Evolutionary conservation across 2,329 filamentous ascomycete genomes (phyloP).

Genomic region (Colletotrichum falcatum): DNA sequence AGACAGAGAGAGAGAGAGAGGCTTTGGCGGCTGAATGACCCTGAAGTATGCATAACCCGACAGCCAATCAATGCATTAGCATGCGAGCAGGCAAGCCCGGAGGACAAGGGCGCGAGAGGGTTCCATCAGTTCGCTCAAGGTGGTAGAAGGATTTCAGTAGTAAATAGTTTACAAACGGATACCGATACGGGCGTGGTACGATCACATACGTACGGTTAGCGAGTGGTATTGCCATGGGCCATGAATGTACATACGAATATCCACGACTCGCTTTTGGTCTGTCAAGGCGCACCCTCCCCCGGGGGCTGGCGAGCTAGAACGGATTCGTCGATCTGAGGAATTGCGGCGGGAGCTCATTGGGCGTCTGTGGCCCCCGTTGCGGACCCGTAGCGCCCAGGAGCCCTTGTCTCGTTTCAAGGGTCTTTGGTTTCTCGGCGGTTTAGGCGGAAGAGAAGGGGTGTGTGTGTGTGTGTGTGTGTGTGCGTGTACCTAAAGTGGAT

Average conservation of each 20-base stretch:
- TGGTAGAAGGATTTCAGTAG: background rate
- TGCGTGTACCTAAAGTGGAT: too few relatives aligned
- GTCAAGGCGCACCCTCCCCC: background rate
- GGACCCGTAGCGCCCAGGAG: background rate
- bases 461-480: too few relatives aligned
- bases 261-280: background rate
- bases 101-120: background rate
- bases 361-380: background rate
- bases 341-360: background rate
- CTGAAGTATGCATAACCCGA: slow-evolving; percentile 1
- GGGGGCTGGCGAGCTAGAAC: background rate
- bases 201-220: too few relatives aligned
- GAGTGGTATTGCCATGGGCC: too few relatives aligned
- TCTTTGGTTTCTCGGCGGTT: slow-evolving; percentile 3
- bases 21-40: background rate
- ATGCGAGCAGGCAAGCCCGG: background rate
- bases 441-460: background rate
- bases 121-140: background rate
- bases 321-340: slow-evolving; percentile 1
- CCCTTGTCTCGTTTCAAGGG: slow-evolving; percentile 9
- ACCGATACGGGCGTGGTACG: background rate
- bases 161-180: background rate
- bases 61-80: background rate
- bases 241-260: too few relatives aligned
- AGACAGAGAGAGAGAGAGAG: background rate